Percentiles rank a stretch among this genome's conserved stretches.
Conservation (phyloP, 768 basidiomycete species). For the Termitomyces bulborhizus region DNA sequence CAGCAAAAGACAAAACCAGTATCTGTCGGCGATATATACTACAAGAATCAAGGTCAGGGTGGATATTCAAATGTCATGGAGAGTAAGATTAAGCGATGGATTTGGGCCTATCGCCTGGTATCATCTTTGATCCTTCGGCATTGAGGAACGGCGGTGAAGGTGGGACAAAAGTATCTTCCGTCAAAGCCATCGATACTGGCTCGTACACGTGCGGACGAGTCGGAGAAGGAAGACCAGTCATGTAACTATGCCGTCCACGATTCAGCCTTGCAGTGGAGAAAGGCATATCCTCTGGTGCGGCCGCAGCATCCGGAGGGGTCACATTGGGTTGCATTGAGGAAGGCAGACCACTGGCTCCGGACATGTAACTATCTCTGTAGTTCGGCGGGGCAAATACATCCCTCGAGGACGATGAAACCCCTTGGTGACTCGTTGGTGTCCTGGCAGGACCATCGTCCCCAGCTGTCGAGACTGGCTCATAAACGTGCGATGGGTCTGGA, state of each 20-base stretch:
- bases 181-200: conserved; percentile 65
- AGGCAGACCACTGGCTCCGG: background rate
- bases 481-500: conserved; percentile 33
- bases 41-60: conserved; percentile 1
- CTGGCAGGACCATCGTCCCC: background rate
- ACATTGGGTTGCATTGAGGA: conserved; percentile 5
- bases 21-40: conserved; percentile 7
- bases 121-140: conserved; percentile 25
- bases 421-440: background rate
- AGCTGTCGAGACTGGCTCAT: conserved; percentile 57
- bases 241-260: conserved; percentile 40
- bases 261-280: conserved; percentile 23
- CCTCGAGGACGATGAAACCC: background rate
- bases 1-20: conserved; percentile 6
- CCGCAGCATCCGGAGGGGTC: background rate
- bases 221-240: conserved; percentile 16
- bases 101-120: conserved; percentile 36
- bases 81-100: conserved; percentile 28
- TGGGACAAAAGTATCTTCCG: conserved; percentile 53
- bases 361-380: conserved; percentile 3
- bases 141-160: conserved; percentile 54
- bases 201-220: conserved; percentile 47
- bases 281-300: conserved; percentile 7
- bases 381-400: background rate
- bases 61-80: background rate